Percentiles rank a stretch among this genome's conserved stretches.
Conservation (phyloP, 2,329 filamentous ascomycete genomes). For the Phyllosticta citriasiana region DNA sequence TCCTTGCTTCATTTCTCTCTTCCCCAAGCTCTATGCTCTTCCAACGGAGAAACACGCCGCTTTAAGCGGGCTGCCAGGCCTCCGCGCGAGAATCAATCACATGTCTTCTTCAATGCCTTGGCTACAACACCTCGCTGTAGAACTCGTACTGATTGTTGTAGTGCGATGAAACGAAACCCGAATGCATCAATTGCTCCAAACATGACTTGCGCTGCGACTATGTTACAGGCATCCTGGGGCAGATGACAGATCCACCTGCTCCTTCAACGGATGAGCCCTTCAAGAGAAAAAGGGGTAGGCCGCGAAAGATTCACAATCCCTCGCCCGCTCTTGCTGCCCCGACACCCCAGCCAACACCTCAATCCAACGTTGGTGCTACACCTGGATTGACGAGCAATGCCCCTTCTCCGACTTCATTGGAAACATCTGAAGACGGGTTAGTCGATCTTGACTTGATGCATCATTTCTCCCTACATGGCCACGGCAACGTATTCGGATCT, state of each 20-base stretch:
- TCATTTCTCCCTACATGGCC: not conserved
- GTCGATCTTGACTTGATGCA: conserved; percentile 4
- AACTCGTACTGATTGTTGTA: not conserved
- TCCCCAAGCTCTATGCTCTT: not conserved
- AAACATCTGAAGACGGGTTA: not conserved
- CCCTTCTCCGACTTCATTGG: not conserved
- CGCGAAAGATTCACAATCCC: not conserved
- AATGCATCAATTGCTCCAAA: not conserved
- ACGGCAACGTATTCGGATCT: not conserved
- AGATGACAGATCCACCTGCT: not conserved
- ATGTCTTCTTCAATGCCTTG: not conserved
- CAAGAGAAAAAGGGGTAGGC: not conserved
- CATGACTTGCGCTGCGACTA: conserved; percentile 4
- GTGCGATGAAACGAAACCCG: conserved; percentile 5
- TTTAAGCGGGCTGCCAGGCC: not conserved
- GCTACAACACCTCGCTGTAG: not conserved
- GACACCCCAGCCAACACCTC: not conserved
- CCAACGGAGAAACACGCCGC: not conserved
- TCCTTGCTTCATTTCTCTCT: not conserved
- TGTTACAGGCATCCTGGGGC: not conserved
- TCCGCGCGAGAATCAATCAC: not conserved
- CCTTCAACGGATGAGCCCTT: not conserved
- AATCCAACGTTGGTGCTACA: not conserved
- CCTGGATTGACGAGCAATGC: not conserved
- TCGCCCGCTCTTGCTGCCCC: not conserved